Evolutionary conservation across 139 green algal species (phyloP), one percentile per base, ranked within the genome.

Genomic region (Ulvella scutata): DNA sequence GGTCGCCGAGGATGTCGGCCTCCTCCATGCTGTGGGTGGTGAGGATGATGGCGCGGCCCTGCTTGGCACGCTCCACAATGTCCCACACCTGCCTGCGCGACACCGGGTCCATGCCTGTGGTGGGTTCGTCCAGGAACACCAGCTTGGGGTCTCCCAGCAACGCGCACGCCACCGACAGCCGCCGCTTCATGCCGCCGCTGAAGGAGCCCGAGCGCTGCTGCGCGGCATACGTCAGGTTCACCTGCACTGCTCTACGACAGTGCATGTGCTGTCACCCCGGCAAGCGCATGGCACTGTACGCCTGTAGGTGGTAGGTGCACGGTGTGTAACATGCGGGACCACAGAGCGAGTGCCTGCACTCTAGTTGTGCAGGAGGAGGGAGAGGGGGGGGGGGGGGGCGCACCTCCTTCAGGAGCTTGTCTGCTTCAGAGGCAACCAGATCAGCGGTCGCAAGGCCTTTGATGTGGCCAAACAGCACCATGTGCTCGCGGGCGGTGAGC

Each of bases 11-110:
- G 28, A 96, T 92, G 80, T 97, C 93, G 4, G 94, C 95, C 82
- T 97, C 93, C 85, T 98, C 92, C 94, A 98, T 98, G 59, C 61
- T 87, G 87, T 98, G 94, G 4, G 94, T 97, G 31, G 94, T 98
- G 51, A 98, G 85, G 37, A 98, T 82, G 43, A 96, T 90, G 73
- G 88, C 91, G 3, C 88, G 85, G 3, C 84, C 82, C 3, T 62
- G 4, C 83, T 89, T 91, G 28, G 86, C 85, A 28, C 77, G 80
- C 78, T 92, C 84, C 75, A 98, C 93, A 75, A 96, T 89, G 82
- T 96, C 91, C 94, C 94, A 98, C 78, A 97, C 87, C 61, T 92
- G 87, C 21, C 93, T 86, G 9, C 94, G 84, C 28, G 79, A 86
- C 76, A 95, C 88, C 23, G 90, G 91, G 76, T 97, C 88, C 89